phyloP scores from a whole-genome alignment of 768 basidiomycete genomes.

The Pulveroboletus sp. region DNA sequence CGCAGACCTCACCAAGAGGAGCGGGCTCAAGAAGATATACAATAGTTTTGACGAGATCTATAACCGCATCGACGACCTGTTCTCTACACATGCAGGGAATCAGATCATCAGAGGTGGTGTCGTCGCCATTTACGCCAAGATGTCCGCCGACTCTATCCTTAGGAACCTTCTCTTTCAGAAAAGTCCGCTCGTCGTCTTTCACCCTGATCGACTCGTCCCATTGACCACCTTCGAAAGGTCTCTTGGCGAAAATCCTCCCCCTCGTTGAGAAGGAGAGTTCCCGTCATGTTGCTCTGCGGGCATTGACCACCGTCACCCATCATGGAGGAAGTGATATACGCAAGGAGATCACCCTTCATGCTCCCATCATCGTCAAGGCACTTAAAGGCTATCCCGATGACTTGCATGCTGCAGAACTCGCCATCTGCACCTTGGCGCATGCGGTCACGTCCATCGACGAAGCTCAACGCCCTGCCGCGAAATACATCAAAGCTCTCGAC shows the following conservation, averaged over 20 bases:
- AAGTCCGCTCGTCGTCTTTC: conserved; percentile 34
- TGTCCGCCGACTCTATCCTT: conserved; percentile 56
- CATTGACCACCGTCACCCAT: conserved; percentile 55
- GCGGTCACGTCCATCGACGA: conserved; percentile 41
- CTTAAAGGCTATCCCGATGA: conserved; percentile 51
- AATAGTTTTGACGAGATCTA: conserved; percentile 51
- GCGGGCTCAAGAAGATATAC: conserved; percentile 61
- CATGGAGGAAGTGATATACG: conserved; percentile 52
- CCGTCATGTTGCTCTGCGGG: conserved; percentile 49
- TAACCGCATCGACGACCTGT: conserved; percentile 45
- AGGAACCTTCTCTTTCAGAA: conserved; percentile 54
- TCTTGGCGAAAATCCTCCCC: conserved; percentile 54
- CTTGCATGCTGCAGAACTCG: conserved; percentile 43
- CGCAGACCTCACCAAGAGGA: conserved; percentile 50
- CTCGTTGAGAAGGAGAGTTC: conserved; percentile 45
- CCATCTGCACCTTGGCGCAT: conserved; percentile 50
- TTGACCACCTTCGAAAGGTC: conserved; percentile 33
- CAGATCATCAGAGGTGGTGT: conserved; percentile 52
- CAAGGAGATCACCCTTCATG: conserved; percentile 44
- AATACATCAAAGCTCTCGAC: conserved; percentile 38
- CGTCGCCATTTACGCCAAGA: conserved; percentile 57
- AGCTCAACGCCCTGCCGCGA: conserved; percentile 34
- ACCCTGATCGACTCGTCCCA: not conserved
- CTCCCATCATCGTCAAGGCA: conserved; percentile 39
- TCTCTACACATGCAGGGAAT: conserved; percentile 38